Evolutionary conservation across 495 filamentous ascomycete species (phyloP).

Genomic region (Penicillium canariense): DNA sequence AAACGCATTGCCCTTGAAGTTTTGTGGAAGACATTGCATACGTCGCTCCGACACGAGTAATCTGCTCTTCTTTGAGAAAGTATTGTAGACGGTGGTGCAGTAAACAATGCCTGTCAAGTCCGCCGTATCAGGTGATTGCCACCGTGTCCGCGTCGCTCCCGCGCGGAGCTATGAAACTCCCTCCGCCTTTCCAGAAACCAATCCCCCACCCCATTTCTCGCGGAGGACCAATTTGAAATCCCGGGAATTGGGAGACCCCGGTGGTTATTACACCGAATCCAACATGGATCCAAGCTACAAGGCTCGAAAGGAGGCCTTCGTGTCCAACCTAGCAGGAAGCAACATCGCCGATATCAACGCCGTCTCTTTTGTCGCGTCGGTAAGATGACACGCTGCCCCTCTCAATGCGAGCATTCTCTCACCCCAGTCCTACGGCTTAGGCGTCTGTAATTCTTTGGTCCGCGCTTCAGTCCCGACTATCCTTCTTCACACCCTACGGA

Average conservation of each 20-base stretch:
- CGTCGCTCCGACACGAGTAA: too few relatives aligned
- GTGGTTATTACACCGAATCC: neutral
- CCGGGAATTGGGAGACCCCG: neutral
- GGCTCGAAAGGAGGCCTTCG: constrained; percentile 87
- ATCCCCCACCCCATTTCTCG: neutral
- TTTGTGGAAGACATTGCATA: too few relatives aligned
- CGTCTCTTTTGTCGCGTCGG: constrained; percentile 80
- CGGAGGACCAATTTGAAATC: neutral
- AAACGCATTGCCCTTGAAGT: too few relatives aligned
- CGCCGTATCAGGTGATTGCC: constrained; percentile 15
- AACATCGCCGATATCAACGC: constrained; percentile 80
- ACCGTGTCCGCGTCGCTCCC: constrained; percentile 3
- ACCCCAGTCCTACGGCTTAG: constrained; percentile 40
- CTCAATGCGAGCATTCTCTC: constrained; percentile 1
- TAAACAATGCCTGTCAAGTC: neutral
- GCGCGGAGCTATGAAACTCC: constrained; percentile 1
- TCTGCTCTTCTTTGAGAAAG: too few relatives aligned
- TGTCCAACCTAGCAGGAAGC: constrained; percentile 88
- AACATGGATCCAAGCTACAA: constrained; percentile 72
- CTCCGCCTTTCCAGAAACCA: neutral
- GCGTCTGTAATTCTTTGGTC: constrained; percentile 84
- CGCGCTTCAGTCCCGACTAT: constrained; percentile 79
- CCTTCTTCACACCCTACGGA: constrained; percentile 76
- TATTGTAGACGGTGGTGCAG: too few relatives aligned
- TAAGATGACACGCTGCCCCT: constrained; percentile 43